Evolutionary conservation across 225 moss, liverwort and hornwort species (phyloP).

Genomic region (Polytrichum formosum): DNA sequence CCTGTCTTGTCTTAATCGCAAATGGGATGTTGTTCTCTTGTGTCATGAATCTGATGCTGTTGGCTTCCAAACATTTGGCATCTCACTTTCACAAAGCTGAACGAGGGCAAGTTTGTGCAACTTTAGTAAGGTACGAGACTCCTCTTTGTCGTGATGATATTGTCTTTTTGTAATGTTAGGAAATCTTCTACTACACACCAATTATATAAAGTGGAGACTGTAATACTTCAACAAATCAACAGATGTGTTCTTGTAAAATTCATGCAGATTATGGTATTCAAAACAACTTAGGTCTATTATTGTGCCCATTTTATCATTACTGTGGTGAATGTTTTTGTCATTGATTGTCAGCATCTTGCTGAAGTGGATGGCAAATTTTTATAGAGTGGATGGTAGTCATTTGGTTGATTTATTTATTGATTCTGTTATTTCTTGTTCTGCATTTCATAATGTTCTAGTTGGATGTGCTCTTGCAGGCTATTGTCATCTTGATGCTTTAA

Average conservation of each 20-base stretch:
- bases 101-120: conserved; percentile 15
- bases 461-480: background rate
- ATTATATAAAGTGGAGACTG: background rate
- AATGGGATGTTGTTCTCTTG: conserved; percentile 45
- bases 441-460: background rate
- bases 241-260: background rate
- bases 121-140: conserved; percentile 22
- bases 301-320: background rate
- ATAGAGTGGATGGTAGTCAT: background rate
- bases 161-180: background rate
- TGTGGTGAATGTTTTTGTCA: background rate
- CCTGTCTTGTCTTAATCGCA: conserved; percentile 14
- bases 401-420: background rate
- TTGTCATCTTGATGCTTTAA: background rate
- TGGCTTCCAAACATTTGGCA: conserved; percentile 30
- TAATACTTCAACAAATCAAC: background rate
- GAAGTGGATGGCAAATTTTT: background rate
- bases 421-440: background rate
- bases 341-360: background rate
- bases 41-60: conserved; percentile 47
- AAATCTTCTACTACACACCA: background rate
- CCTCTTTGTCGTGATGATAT: background rate
- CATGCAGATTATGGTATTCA: background rate
- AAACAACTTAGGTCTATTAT: background rate
- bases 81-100: conserved; percentile 29